Percentiles rank a stretch among this genome's conserved stretches.
Evolutionary conservation across 1,284 basidiomycete genomes (phyloP).

Genomic region (Cryptococcus deneoformans): DNA sequence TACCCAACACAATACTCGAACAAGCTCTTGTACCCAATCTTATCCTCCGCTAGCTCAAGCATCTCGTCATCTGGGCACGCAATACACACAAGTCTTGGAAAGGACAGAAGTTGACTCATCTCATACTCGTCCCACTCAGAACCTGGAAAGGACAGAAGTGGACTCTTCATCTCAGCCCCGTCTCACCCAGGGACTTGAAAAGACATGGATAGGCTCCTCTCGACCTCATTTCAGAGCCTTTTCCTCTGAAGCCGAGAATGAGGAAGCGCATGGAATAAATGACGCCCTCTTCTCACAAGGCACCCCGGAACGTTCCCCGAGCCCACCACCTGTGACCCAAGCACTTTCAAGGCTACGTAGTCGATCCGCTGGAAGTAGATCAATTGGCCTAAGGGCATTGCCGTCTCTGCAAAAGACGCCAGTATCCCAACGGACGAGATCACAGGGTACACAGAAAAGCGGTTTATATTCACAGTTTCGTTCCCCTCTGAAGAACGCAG

Average conservation of each 20-base stretch:
- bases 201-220: neutral
- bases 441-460: neutral
- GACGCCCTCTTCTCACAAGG: neutral
- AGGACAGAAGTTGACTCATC: neutral
- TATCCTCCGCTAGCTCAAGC: no score
- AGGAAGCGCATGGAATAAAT: no score
- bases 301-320: neutral
- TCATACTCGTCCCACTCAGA: neutral
- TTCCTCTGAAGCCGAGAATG: no score
- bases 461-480: neutral
- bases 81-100: neutral
- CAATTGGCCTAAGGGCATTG: neutral
- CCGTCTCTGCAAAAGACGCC: no score
- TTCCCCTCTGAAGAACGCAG: neutral
- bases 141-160: neutral
- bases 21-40: no score
- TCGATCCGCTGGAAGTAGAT: neutral
- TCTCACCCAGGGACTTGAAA: neutral
- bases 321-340: neutral
- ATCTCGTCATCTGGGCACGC: no score
- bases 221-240: neutral
- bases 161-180: neutral
- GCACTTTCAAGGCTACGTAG: neutral
- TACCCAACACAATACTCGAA: no score
- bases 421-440: no score